A percentile compares a stretch with the other conserved stretches of the same genome.
These are phyloP conservation scores for Omphalea diandra DNA, from an alignment of 441 rosid species.

Conservation along the genomic window DNA sequence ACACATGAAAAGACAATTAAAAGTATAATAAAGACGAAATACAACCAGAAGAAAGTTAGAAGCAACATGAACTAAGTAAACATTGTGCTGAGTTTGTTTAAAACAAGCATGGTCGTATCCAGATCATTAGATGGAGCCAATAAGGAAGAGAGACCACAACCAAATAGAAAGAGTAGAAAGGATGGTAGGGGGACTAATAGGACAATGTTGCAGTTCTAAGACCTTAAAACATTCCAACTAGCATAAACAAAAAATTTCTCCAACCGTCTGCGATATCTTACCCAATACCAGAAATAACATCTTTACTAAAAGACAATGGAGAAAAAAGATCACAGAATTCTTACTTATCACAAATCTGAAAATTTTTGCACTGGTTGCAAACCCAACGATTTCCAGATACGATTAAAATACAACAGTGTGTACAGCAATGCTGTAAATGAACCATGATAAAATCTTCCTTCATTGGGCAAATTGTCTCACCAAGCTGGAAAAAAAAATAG, in stretches of 20 bases:
- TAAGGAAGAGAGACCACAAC: neutral
- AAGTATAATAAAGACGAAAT: neutral
- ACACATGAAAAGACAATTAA: neutral
- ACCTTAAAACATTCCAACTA: neutral
- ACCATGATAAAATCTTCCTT: constrained; percentile 99
- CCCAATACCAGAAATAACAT: neutral
- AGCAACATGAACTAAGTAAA: neutral
- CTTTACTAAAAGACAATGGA: constrained; percentile 1
- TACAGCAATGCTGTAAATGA: constrained; percentile 89
- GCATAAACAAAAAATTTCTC: neutral
- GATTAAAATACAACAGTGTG: constrained; percentile 88
- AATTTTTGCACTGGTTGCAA: constrained; percentile 92
- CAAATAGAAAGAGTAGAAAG: neutral
- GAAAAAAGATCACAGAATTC: constrained; percentile 28
- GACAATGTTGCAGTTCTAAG: neutral
- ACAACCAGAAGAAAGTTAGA: neutral
- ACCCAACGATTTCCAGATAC: constrained; percentile 92
- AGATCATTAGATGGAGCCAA: neutral
- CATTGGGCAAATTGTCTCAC: constrained; percentile 98
- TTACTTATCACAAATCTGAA: constrained; percentile 96
- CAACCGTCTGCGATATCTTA: neutral
- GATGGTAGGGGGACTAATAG: neutral
- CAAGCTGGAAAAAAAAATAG: constrained; percentile 58
- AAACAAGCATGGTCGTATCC: neutral
- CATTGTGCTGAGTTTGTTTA: neutral